Percentiles rank a stretch among this genome's conserved stretches.
Evolutionary conservation across 306 rosid genomes (phyloP).

Genomic region (Cucurbita maxima): DNA sequence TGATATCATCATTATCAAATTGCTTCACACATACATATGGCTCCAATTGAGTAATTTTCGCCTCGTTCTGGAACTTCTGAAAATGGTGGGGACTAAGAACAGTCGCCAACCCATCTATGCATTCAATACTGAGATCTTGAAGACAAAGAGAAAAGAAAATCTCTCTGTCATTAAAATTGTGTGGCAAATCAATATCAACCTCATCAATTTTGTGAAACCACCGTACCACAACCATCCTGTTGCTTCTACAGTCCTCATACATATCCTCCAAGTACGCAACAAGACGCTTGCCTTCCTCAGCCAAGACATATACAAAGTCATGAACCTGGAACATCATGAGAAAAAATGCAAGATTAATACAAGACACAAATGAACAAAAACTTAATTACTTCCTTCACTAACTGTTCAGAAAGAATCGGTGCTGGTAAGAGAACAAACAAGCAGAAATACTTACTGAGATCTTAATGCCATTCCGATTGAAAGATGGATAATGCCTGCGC

Average conservation of each 20-base stretch:
- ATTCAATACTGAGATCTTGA: slow-evolving; percentile 94
- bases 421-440: background rate
- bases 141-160: slow-evolving; percentile 87
- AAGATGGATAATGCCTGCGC: slow-evolving; percentile 52
- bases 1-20: slow-evolving; percentile 53
- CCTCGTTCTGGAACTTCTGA: slow-evolving; percentile 41
- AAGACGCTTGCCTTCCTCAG: slow-evolving; percentile 78
- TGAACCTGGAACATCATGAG: slow-evolving; percentile 36
- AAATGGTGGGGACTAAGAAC: slow-evolving; percentile 79
- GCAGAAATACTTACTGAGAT: slow-evolving; percentile 42
- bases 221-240: slow-evolving; percentile 91
- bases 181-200: slow-evolving; percentile 91
- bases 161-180: slow-evolving; percentile 72
- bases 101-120: slow-evolving; percentile 86
- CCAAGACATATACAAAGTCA: slow-evolving; percentile 72
- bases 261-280: slow-evolving; percentile 89
- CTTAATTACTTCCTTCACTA: background rate
- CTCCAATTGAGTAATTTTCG: slow-evolving; percentile 28
- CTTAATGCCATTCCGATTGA: slow-evolving; percentile 42
- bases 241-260: slow-evolving; percentile 84
- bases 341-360: background rate
- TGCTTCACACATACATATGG: slow-evolving; percentile 54
- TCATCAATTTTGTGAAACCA: slow-evolving; percentile 96
- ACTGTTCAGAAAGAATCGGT: background rate
- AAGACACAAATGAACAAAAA: background rate